These are phyloP conservation scores for Phtheirospermum japonicum DNA, from an alignment of 257 asterid genomes.

Conservation along the genomic window DNA sequence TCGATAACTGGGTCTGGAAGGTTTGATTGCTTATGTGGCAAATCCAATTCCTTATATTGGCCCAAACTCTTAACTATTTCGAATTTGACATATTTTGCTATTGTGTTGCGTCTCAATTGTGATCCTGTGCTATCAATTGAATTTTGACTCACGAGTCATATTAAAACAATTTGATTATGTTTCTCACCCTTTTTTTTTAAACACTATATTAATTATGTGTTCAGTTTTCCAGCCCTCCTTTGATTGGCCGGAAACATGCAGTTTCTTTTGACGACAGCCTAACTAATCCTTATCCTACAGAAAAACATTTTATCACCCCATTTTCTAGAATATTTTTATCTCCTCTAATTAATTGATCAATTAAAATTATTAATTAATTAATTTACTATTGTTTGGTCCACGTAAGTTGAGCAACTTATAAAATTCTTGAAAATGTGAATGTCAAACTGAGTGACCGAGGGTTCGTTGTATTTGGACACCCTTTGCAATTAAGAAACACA, in stretches of 20 bases:
- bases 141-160: no score
- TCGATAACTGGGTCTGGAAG: no score
- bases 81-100: no score
- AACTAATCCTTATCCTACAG: no score
- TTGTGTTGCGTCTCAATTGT: no score
- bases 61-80: no score
- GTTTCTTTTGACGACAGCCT: slow-evolving; percentile 17
- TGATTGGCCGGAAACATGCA: slow-evolving; percentile 25
- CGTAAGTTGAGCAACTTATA: not conserved
- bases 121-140: no score
- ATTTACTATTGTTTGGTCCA: not conserved
- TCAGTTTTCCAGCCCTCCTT: not conserved
- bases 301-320: not conserved
- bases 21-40: no score
- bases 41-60: no score
- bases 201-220: no score
- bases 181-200: no score
- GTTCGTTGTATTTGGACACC: not conserved
- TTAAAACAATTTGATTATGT: no score
- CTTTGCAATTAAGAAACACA: not conserved
- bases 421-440: not conserved
- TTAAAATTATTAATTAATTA: not conserved
- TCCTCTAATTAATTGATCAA: not conserved
- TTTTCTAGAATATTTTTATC: not conserved
- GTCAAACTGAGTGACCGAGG: not conserved